Conservation (phyloP, 306 rosid species). For the Acacia melanoxylon region DNA sequence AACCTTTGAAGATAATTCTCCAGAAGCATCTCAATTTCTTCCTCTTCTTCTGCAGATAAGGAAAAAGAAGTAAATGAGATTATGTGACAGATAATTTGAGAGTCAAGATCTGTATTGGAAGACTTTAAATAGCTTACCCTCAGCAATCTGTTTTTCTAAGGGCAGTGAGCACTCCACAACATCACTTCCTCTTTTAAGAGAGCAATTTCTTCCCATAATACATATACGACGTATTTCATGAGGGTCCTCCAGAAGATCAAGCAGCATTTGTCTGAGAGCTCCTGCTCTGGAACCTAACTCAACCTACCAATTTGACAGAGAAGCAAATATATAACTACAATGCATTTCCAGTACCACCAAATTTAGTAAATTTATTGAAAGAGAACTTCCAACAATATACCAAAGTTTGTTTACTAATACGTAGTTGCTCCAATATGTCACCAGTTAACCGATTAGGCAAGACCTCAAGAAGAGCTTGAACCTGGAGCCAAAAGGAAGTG, state of each 20-base stretch:
- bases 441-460: slow-evolving; percentile 91
- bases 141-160: slow-evolving; percentile 87
- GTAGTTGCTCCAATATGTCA: slow-evolving; percentile 90
- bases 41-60: slow-evolving; percentile 86
- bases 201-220: slow-evolving; percentile 94
- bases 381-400: slow-evolving; percentile 43
- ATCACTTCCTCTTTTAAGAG: slow-evolving; percentile 57
- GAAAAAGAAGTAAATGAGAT: slow-evolving; percentile 33
- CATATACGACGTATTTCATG: slow-evolving; percentile 88
- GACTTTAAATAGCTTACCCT: slow-evolving; percentile 51
- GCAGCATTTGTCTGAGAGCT: slow-evolving; percentile 92
- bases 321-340: slow-evolving; percentile 13
- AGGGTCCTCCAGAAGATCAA: slow-evolving; percentile 95
- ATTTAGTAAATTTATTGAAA: slow-evolving; percentile 12
- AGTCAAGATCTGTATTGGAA: slow-evolving; percentile 19
- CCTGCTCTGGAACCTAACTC: slow-evolving; percentile 97
- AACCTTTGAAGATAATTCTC: slow-evolving; percentile 99
- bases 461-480: slow-evolving; percentile 80
- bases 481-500: slow-evolving; percentile 51
- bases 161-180: slow-evolving; percentile 72
- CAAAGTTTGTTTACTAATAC: slow-evolving; percentile 96
- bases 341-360: slow-evolving; percentile 11
- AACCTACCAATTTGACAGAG: slow-evolving; percentile 55
- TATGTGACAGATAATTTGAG: not conserved
- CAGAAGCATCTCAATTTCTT: slow-evolving; percentile 99